Conservation (phyloP, 176 grass and related monocot species). For the Panicum miliaceum region DNA sequence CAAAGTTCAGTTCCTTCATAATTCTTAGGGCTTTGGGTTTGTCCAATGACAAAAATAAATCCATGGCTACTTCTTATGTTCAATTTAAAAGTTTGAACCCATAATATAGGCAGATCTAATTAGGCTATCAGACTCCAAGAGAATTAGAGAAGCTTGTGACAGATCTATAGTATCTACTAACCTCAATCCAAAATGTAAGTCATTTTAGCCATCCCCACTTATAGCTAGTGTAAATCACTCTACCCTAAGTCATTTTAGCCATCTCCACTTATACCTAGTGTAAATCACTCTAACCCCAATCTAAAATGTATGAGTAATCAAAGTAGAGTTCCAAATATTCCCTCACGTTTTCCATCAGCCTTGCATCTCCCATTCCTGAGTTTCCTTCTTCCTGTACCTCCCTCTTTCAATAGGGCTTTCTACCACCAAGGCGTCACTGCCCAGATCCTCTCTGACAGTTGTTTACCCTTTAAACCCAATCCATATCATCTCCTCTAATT, state of each 20-base stretch:
- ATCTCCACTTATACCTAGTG: background rate
- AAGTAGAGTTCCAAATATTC: background rate
- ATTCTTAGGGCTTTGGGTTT: background rate
- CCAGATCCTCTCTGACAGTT: background rate
- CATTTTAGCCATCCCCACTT: background rate
- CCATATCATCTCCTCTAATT: background rate
- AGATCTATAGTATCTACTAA: background rate
- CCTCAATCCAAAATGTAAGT: background rate
- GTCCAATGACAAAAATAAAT: background rate
- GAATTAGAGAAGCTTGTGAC: background rate
- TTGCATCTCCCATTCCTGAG: background rate
- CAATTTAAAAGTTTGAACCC: background rate
- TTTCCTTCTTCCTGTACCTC: background rate
- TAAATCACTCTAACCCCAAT: background rate
- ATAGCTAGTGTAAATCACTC: background rate
- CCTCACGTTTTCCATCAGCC: background rate
- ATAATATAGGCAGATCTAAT: conserved; percentile 13
- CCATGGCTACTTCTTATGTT: background rate
- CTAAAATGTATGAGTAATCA: background rate
- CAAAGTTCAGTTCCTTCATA: conserved; percentile 16
- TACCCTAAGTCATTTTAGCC: background rate
- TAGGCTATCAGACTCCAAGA: background rate
- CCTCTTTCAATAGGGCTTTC: background rate
- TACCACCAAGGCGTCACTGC: background rate
- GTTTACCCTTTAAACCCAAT: background rate